A percentile compares a stretch with the other conserved stretches of the same genome.
phyloP scores from a whole-genome alignment of 192 early-diverging fungal species.

The Coemansia sp. region DNA sequence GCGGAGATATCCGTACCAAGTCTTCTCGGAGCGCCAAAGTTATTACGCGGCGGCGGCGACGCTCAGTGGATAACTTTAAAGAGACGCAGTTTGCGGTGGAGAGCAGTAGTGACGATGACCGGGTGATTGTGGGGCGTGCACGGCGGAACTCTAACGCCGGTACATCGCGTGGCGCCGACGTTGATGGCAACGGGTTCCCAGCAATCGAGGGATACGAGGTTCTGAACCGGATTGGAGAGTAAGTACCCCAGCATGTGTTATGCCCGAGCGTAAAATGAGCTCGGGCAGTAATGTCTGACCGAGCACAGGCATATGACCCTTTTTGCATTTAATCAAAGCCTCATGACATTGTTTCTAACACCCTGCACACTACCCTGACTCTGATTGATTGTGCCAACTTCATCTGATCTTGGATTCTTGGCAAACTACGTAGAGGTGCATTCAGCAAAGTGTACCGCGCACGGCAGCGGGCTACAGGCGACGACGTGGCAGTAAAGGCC shows the following conservation, averaged over 20 bases:
- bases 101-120: conserved; percentile 36
- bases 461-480: conserved; percentile 47
- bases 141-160: conserved; percentile 49
- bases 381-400: not conserved
- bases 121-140: not conserved
- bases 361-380: too few species aligned
- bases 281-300: not conserved
- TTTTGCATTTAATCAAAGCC: not conserved
- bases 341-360: not conserved
- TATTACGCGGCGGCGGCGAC: conserved; percentile 29
- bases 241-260: conserved; percentile 11
- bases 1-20: conserved; percentile 8
- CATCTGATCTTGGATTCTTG: not conserved
- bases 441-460: conserved; percentile 85
- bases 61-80: conserved; percentile 41
- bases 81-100: conserved; percentile 28
- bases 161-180: conserved; percentile 20
- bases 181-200: conserved; percentile 36
- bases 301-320: too few species aligned
- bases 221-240: conserved; percentile 44
- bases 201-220: conserved; percentile 53
- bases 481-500: conserved; percentile 82
- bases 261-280: not conserved
- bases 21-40: conserved; percentile 16
- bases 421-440: conserved; percentile 63